Percentiles rank a stretch among this genome's conserved stretches.
Conservation (phyloP, 371 early-diverging fungal genomes). For the Zopfochytrium polystomum region DNA sequence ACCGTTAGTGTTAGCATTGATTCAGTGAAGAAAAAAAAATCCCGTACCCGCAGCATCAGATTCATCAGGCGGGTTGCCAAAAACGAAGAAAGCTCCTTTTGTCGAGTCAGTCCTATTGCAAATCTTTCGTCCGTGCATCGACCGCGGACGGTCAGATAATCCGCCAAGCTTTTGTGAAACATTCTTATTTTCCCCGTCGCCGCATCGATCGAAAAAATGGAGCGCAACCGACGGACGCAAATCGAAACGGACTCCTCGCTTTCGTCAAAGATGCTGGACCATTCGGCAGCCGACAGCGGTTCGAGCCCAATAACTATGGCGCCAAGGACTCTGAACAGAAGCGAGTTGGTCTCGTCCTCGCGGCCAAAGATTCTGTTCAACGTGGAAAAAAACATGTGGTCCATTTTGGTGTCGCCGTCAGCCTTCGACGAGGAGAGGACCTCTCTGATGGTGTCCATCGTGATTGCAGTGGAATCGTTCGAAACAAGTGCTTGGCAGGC, state of each 20-base stretch:
- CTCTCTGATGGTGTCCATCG: conserved; percentile 5
- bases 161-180: conserved; percentile 26
- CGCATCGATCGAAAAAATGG: conserved; percentile 1
- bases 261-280: not conserved
- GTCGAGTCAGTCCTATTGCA: not conserved
- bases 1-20: not conserved
- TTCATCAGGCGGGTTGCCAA: not conserved
- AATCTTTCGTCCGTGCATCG: conserved; percentile 9
- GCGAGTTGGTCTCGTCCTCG: not conserved
- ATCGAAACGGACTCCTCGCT: not conserved
- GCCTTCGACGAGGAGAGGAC: too few relatives aligned
- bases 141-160: conserved; percentile 16
- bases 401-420: conserved; percentile 5
- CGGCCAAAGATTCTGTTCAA: conserved; percentile 1
- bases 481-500: conserved; percentile 11
- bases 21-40: not conserved
- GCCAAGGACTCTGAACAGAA: conserved; percentile 11
- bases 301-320: conserved; percentile 11
- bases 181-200: conserved; percentile 12
- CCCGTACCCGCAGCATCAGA: not conserved
- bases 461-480: not conserved
- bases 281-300: conserved; percentile 11
- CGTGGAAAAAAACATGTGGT: conserved; percentile 11
- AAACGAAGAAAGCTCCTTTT: not conserved
- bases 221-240: not conserved